Evolutionary conservation across 805 yeast genomes (phyloP).

Genomic region (Sporopachydermia quercuum): DNA sequence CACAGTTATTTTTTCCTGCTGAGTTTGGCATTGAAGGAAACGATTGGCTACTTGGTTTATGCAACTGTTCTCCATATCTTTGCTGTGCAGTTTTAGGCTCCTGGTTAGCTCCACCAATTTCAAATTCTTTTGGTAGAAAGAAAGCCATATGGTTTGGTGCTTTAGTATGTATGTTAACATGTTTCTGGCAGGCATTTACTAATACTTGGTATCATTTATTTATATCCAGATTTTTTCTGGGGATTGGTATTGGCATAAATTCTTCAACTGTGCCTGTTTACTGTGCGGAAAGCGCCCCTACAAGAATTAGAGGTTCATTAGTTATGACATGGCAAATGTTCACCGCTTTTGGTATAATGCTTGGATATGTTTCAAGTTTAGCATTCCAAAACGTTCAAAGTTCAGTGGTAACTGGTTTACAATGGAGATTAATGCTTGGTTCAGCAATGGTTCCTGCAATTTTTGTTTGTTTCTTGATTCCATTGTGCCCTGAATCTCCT

Average conservation of each 20-base stretch:
- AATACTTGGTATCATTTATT: constrained; percentile 47
- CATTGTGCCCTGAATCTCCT: constrained; percentile 54
- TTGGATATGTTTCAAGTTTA: constrained; percentile 46
- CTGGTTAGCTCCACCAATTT: constrained; percentile 38
- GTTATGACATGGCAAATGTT: constrained; percentile 64
- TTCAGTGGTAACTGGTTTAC: not conserved
- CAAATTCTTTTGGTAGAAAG: constrained; percentile 39
- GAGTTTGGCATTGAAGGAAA: constrained; percentile 28
- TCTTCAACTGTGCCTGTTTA: constrained; percentile 57
- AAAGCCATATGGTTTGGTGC: constrained; percentile 46
- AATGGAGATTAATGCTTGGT: constrained; percentile 55
- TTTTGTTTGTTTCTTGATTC: constrained; percentile 34
- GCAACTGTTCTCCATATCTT: constrained; percentile 53
- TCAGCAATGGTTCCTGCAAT: constrained; percentile 47
- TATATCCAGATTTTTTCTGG: constrained; percentile 42
- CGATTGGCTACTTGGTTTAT: constrained; percentile 40
- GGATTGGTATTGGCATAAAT: constrained; percentile 52
- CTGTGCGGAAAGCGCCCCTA: constrained; percentile 48
- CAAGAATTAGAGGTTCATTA: constrained; percentile 44
- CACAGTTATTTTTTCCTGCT: constrained; percentile 36
- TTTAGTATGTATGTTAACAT: constrained; percentile 39
- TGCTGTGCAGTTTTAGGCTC: constrained; percentile 42
- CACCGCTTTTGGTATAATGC: constrained; percentile 61
- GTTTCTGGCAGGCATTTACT: constrained; percentile 50
- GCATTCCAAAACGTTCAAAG: constrained; percentile 25